Evolutionary conservation across 2,329 filamentous ascomycete genomes (phyloP), one percentile per base, ranked within the genome.

Genomic region (Didymellaceae sp.): DNA sequence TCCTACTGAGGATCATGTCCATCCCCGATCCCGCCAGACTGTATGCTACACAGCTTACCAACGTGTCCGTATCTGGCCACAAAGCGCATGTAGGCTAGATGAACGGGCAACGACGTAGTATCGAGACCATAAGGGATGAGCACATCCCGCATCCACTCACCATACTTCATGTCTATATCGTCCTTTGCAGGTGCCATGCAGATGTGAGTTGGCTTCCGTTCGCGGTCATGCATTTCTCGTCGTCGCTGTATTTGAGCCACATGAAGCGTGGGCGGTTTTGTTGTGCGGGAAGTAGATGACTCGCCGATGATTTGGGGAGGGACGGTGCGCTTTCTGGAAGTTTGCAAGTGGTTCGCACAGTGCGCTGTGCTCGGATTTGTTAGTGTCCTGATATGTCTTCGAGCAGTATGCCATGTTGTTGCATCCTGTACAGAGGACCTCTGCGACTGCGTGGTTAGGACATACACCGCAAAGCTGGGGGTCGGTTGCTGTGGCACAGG

Each of bases 391-490:
- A 32, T 57, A 63, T 6, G 33, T 17, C 14, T 35, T 38, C 10
- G 58, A 63, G 35, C 60, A 63, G 45, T 63, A 61, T 17, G 31
- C 39, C 14, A 42, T 40, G 24, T 47, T 50, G 28, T 49, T n/a
- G 40, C 59, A 62, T 13, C 32, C 16, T 1, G 20, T 21, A 41
- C 58, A 62, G n/a, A n/a, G n/a, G n/a, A n/a, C n/a, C 13, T 10
- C 34, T 14, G 33, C 24, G 18, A 17, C 28, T 24, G 35, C 35
- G 6, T 21, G 28, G 4, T 33, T 35, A 11, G 35, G 28, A 10
- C 35, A 52, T 9, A 18, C 34, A 7, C 45, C 39, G 35, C 39
- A 43, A 10, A 38, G 17, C 1, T 13, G 41, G 14, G 41, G 41
- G 16, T 44, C 11, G 22, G 41, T 44, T 2, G 31, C 40, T 26